Evolutionary conservation across 176 grass and related monocot genomes (phyloP), one percentile per base, ranked within the genome.

Genomic region (Eleusine coracana): DNA sequence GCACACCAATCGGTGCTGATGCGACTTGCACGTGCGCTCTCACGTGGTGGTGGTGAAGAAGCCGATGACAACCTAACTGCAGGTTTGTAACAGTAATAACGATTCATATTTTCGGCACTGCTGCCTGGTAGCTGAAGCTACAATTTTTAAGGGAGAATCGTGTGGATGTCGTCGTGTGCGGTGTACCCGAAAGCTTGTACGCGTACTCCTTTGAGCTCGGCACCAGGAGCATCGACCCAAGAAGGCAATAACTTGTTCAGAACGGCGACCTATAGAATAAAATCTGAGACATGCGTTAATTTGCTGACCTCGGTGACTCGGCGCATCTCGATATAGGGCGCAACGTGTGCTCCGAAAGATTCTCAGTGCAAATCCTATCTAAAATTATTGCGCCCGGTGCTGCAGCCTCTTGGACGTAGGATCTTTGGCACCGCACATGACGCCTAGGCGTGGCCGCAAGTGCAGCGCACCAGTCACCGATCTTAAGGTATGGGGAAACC

Each of bases 371-470:
- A 48, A 66, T 60, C 62, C 69, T 9, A 9, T 88, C 79, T 54
- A 70, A 75, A 75, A 71, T 21, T 85, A 81, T 71, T 48, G 71
- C 6, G 12, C 31, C 64, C 54, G 13, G 77, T 34, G 31, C 31
- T 34, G 31, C 31, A 34, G 31, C 31, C 31, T 34, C 31, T 34
- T 34, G 31, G 31, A 34, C 31, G 31, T 46, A 46, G 48, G 58
- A 78, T 82, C 62, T 17, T 49, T 66, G 88, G 50, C 28, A 48
- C 46, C 5, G 79, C 79, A 82, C 88, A 86, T 90, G 61, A 74
- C 6, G 75, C 39, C 50, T 80, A 13, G 67, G 87, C 15, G 81
- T 52, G 82, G 71, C 63, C 72, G 34, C 73, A 71, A 23, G 41
- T 21, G 83, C 54, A 27, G 4, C 36, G 81, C 68, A 68, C 45